These are phyloP conservation scores for Xylariaceae sp. DNA, from an alignment of 2,329 filamentous ascomycete species.

Conservation along the genomic window DNA sequence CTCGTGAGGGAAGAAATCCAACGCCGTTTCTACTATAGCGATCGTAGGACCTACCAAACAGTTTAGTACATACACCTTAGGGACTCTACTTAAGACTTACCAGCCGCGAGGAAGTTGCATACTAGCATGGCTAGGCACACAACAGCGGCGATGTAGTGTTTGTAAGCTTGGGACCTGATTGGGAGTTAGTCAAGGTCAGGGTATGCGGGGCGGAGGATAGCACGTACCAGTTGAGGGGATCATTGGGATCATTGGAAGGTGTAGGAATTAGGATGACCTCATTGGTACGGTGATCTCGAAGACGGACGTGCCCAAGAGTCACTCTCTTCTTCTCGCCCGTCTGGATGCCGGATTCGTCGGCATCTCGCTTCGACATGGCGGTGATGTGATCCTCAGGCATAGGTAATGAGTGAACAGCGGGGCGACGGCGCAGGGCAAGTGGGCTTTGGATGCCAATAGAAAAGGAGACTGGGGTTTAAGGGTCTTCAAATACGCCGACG, in stretches of 20 bases:
- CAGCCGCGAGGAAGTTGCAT: slow-evolving; percentile 64
- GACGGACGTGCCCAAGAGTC: slow-evolving; percentile 51
- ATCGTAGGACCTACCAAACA: slow-evolving; percentile 55
- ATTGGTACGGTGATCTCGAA: slow-evolving; percentile 51
- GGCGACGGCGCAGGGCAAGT: neutral
- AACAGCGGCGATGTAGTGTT: slow-evolving; percentile 56
- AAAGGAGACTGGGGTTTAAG: neutral
- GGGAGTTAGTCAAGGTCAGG: neutral
- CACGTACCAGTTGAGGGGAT: slow-evolving; percentile 46
- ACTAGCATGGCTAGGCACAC: slow-evolving; percentile 61
- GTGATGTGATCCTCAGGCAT: neutral
- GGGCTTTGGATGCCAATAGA: neutral
- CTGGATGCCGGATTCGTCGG: neutral
- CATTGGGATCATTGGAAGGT: slow-evolving; percentile 46
- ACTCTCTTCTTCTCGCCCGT: slow-evolving; percentile 20
- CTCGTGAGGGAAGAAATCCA: slow-evolving; percentile 53
- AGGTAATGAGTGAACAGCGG: neutral
- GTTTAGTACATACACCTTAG: neutral
- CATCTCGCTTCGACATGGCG: slow-evolving; percentile 2
- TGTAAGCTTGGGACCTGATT: slow-evolving; percentile 52
- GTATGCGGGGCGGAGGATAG: neutral
- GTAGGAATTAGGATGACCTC: slow-evolving; percentile 43
- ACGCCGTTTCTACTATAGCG: slow-evolving; percentile 55
- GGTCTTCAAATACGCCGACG: neutral
- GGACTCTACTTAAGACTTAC: slow-evolving; percentile 26